Evolutionary conservation across 371 early-diverging fungal species (phyloP).

Genomic region (Mucor irregularis): DNA sequence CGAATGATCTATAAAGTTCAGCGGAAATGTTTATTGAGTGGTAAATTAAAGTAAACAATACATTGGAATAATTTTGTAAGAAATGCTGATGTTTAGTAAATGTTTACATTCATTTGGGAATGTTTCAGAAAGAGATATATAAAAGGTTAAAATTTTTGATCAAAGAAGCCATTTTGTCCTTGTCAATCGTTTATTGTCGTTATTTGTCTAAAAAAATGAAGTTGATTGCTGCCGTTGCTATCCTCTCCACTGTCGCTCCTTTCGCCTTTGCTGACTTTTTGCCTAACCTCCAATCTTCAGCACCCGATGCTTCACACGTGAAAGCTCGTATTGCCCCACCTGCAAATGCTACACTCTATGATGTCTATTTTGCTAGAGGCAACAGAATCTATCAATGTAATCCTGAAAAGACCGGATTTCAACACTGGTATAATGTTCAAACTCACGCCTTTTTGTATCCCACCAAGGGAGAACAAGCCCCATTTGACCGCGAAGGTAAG

Average conservation of each 20-base stretch:
- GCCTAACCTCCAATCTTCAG: constrained; percentile 20
- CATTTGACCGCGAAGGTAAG: constrained; percentile 32
- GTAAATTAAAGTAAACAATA: too few relatives aligned
- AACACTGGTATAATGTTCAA: constrained; percentile 48
- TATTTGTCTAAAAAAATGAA: too few relatives aligned
- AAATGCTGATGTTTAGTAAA: too few relatives aligned
- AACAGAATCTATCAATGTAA: constrained; percentile 46
- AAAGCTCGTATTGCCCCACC: constrained; percentile 40
- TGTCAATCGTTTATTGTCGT: too few relatives aligned
- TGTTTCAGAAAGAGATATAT: too few relatives aligned
- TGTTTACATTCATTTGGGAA: too few relatives aligned
- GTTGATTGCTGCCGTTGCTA: constrained; percentile 3
- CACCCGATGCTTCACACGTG: constrained; percentile 28
- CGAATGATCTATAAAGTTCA: too few relatives aligned
- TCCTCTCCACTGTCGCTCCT: not conserved
- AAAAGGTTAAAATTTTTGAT: too few relatives aligned
- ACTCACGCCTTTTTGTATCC: constrained; percentile 41
- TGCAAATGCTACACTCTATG: constrained; percentile 24
- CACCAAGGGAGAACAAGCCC: constrained; percentile 26
- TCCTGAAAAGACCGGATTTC: constrained; percentile 39
- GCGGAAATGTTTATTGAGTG: too few relatives aligned
- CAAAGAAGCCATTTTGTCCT: too few relatives aligned
- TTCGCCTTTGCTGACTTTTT: constrained; percentile 18
- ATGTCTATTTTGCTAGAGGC: constrained; percentile 42
- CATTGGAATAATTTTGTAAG: too few relatives aligned